Percentiles rank a stretch among this genome's conserved stretches.
Evolutionary conservation across 2,329 filamentous ascomycete genomes (phyloP).

Genomic region (Scytalidium sp.): DNA sequence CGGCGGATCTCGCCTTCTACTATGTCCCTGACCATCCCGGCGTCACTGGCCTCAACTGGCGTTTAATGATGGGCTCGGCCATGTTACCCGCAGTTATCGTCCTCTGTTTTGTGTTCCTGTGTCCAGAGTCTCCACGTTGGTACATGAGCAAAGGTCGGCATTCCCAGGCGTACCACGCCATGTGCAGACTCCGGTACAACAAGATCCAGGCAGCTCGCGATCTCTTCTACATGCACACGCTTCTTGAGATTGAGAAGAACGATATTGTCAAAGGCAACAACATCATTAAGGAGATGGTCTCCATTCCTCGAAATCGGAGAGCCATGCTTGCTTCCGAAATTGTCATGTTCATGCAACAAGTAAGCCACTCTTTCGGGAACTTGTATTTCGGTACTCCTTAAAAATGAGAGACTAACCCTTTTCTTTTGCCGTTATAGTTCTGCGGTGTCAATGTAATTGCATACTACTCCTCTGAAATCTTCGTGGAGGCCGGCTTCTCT

Average conservation of each 20-base stretch:
- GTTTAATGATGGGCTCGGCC: constrained; percentile 67
- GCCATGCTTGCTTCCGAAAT: constrained; percentile 58
- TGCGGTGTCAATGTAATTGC: constrained; percentile 54
- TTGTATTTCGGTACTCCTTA: background rate
- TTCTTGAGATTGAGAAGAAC: constrained; percentile 54
- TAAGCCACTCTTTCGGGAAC: constrained; percentile 15
- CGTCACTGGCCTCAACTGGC: constrained; percentile 61
- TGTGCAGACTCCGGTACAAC: constrained; percentile 44
- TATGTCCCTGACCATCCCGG: constrained; percentile 47
- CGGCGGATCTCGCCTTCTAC: constrained; percentile 60
- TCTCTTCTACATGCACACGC: constrained; percentile 53
- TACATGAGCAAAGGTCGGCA: constrained; percentile 47
- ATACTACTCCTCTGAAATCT: constrained; percentile 62
- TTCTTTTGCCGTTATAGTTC: constrained; percentile 26
- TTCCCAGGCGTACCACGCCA: constrained; percentile 42
- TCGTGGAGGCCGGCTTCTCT: constrained; percentile 50
- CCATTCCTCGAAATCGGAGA: constrained; percentile 59
- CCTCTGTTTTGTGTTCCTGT: constrained; percentile 38
- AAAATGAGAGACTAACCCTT: constrained; percentile 3
- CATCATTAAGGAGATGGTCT: constrained; percentile 55
- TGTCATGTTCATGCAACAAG: constrained; percentile 67
- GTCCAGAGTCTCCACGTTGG: constrained; percentile 48
- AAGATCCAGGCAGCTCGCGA: constrained; percentile 55
- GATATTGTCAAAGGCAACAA: constrained; percentile 46
- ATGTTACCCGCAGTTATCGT: constrained; percentile 59